Evolutionary conservation across 139 green algal genomes (phyloP).

Genomic region (Coccomyxa sp.): DNA sequence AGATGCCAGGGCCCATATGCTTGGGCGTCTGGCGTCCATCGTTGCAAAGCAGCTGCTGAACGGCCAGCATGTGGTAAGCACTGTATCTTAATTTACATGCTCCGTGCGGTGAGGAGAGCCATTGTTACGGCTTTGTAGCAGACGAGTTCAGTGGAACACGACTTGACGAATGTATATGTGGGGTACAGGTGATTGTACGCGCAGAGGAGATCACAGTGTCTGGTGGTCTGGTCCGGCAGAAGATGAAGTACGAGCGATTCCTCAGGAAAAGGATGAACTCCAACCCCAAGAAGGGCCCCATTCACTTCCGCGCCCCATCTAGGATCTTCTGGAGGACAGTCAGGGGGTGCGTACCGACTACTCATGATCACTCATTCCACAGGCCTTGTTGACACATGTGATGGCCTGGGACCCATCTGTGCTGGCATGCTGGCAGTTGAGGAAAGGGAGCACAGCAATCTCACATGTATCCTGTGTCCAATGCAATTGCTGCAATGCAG

Average conservation of each 20-base stretch:
- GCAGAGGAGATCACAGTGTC: slow-evolving; percentile 94
- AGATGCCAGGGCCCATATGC: slow-evolving; percentile 92
- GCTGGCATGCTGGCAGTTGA: background rate
- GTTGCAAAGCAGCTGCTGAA: slow-evolving; percentile 97
- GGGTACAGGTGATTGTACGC: slow-evolving; percentile 76
- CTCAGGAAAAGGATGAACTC: slow-evolving; percentile 92
- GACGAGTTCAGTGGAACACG: too few species aligned
- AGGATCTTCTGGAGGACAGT: slow-evolving; percentile 92
- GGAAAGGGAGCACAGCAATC: too few species aligned
- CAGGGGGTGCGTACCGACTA: slow-evolving; percentile 55
- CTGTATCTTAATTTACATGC: background rate
- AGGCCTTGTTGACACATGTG: background rate
- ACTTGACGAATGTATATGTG: too few species aligned
- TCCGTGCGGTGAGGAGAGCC: background rate
- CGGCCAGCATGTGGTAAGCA: slow-evolving; percentile 78
- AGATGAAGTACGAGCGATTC: slow-evolving; percentile 96
- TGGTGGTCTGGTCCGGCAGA: slow-evolving; percentile 94
- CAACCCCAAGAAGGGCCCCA: slow-evolving; percentile 86
- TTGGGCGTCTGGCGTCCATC: slow-evolving; percentile 93
- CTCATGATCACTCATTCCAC: too few species aligned
- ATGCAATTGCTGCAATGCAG: too few species aligned
- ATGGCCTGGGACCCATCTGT: background rate
- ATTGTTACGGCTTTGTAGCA: too few species aligned
- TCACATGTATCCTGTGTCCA: too few species aligned
- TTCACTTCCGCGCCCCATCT: slow-evolving; percentile 91